Conservation (phyloP, 208 protist genomes). For the Sergeia podlipaevii region DNA sequence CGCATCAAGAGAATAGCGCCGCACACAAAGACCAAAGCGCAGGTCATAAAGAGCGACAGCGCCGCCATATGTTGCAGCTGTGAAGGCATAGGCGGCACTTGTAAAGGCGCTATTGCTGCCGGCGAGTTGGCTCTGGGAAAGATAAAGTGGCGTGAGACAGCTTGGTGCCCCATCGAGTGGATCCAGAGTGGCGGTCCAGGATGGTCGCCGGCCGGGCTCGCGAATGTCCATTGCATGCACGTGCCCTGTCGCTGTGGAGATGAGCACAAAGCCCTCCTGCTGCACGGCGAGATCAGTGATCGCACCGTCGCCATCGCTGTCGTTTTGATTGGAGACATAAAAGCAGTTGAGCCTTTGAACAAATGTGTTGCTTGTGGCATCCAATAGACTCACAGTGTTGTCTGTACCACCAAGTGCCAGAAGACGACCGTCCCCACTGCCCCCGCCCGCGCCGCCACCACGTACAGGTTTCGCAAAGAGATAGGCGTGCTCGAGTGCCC, state of each 20-base stretch:
- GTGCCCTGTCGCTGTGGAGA: slow-evolving; percentile 31
- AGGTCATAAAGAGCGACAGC: slow-evolving; percentile 62
- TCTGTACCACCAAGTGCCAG: slow-evolving; percentile 43
- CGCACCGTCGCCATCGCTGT: slow-evolving; percentile 13
- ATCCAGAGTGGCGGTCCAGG: slow-evolving; percentile 25
- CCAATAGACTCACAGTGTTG: slow-evolving; percentile 30
- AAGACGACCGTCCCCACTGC: neutral
- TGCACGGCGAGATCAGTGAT: slow-evolving; percentile 30
- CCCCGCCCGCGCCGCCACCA: slow-evolving; percentile 2
- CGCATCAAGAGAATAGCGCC: slow-evolving; percentile 12
- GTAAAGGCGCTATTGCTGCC: neutral
- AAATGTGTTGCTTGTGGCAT: slow-evolving; percentile 27
- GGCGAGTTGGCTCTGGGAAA: neutral
- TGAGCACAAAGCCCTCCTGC: slow-evolving; percentile 24
- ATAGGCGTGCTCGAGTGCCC: neutral
- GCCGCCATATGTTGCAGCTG: slow-evolving; percentile 35
- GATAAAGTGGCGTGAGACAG: slow-evolving; percentile 36
- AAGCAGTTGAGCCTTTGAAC: slow-evolving; percentile 4
- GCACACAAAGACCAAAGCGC: slow-evolving; percentile 46
- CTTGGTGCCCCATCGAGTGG: slow-evolving; percentile 30
- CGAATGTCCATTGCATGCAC: slow-evolving; percentile 24
- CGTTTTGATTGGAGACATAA: neutral
- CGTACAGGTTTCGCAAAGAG: slow-evolving; percentile 12
- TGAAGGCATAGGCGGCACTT: slow-evolving; percentile 34
- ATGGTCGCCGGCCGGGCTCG: slow-evolving; percentile 7